Conservation (phyloP, 345 rosid species). For the Pistacia vera region DNA sequence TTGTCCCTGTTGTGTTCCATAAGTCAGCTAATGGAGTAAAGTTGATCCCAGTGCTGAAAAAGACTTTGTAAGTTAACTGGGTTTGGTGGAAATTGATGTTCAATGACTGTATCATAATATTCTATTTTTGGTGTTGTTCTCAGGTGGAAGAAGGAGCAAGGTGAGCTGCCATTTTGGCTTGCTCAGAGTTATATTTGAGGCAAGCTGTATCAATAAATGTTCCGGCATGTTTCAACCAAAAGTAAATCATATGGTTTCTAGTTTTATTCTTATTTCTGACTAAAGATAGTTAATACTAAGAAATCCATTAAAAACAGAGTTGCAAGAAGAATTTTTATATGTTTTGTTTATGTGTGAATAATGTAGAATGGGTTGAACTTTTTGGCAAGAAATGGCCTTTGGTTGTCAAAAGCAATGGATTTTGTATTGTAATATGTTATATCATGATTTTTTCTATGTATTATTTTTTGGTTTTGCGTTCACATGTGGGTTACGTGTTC, state of each 20-base stretch:
- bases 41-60: slow-evolving; percentile 78
- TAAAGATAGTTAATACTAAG: too few species aligned
- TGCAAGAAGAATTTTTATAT: too few species aligned
- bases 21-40: slow-evolving; percentile 70
- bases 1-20: slow-evolving; percentile 58
- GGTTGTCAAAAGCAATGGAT: background rate
- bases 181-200: slow-evolving; percentile 71
- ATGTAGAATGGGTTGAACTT: slow-evolving; percentile 6
- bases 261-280: too few species aligned
- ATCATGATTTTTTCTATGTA: background rate
- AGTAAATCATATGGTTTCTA: too few species aligned
- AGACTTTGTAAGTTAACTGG: slow-evolving; percentile 48
- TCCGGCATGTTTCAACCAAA: slow-evolving; percentile 25
- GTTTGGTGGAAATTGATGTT: background rate
- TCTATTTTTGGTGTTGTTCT: background rate
- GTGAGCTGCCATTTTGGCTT: slow-evolving; percentile 92
- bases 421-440: background rate
- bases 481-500: background rate
- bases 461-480: background rate
- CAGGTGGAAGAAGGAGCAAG: slow-evolving; percentile 68
- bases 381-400: background rate
- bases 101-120: background rate
- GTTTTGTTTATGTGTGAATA: too few species aligned
- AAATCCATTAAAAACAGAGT: too few species aligned
- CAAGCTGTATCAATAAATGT: slow-evolving; percentile 62